Conservation (phyloP, 805 yeast species). For the Candida arabinofermentans region DNA sequence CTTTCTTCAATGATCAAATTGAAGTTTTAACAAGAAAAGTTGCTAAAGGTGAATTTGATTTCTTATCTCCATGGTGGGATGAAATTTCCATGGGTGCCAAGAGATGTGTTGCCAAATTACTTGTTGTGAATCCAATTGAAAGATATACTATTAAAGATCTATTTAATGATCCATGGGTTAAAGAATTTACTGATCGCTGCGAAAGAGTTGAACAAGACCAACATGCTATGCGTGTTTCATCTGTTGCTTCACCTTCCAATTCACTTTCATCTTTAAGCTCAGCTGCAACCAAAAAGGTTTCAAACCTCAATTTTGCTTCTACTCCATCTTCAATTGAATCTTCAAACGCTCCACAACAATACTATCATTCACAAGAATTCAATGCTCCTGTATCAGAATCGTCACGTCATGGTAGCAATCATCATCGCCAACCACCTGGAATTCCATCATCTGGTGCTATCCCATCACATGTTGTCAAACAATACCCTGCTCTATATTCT, state of each 20-base stretch:
- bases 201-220: conserved; percentile 29
- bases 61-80: conserved; percentile 87
- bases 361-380: background rate
- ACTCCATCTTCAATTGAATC: background rate
- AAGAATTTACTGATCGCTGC: conserved; percentile 26
- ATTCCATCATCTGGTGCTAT: conserved; percentile 9
- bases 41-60: conserved; percentile 73
- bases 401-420: too few species aligned
- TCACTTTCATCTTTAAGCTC: conserved; percentile 1
- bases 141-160: conserved; percentile 72
- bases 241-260: background rate
- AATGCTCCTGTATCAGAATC: too few species aligned
- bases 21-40: conserved; percentile 73
- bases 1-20: conserved; percentile 83
- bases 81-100: conserved; percentile 69
- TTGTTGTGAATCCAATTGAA: conserved; percentile 66
- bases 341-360: background rate
- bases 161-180: conserved; percentile 74
- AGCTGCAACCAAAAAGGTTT: background rate
- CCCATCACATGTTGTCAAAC: conserved; percentile 15
- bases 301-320: background rate
- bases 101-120: conserved; percentile 58
- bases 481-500: conserved; percentile 36
- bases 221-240: background rate
- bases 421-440: conserved; percentile 1